Conservation (phyloP, 2,329 filamentous ascomycete genomes). For the Fusarium compactum region DNA sequence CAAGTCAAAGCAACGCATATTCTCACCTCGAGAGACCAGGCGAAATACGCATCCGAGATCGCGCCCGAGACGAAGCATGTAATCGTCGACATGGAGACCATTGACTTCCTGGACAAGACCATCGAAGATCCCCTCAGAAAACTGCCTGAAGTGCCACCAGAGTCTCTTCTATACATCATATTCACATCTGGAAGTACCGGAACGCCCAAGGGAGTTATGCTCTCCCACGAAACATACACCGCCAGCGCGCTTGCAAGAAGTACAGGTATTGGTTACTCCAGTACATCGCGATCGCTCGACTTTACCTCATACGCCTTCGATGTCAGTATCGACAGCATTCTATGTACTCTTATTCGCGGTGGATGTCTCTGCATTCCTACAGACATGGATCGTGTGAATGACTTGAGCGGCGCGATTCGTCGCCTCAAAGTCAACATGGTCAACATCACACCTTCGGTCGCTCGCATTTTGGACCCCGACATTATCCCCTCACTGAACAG, state of each 20-base stretch:
- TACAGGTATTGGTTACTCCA: slow-evolving; percentile 55
- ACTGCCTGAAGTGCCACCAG: slow-evolving; percentile 57
- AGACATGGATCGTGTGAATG: slow-evolving; percentile 65
- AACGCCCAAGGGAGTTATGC: slow-evolving; percentile 71
- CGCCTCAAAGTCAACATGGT: slow-evolving; percentile 61
- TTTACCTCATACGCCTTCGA: slow-evolving; percentile 67
- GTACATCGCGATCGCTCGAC: slow-evolving; percentile 58
- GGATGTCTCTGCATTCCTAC: slow-evolving; percentile 67
- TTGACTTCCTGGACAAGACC: slow-evolving; percentile 31
- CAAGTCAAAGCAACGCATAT: slow-evolving; percentile 40
- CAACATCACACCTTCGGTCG: slow-evolving; percentile 63
- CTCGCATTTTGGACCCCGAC: slow-evolving; percentile 59
- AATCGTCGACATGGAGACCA: slow-evolving; percentile 27
- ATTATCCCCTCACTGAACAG: slow-evolving; percentile 61
- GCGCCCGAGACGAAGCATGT: slow-evolving; percentile 37
- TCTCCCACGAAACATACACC: slow-evolving; percentile 61
- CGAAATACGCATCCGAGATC: slow-evolving; percentile 30
- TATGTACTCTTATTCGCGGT: slow-evolving; percentile 63
- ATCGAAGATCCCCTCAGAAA: slow-evolving; percentile 26
- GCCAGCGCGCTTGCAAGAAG: slow-evolving; percentile 51
- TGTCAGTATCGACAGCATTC: slow-evolving; percentile 66
- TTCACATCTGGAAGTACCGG: slow-evolving; percentile 76
- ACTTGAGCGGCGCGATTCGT: slow-evolving; percentile 59
- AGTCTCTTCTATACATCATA: slow-evolving; percentile 65
- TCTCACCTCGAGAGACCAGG: slow-evolving; percentile 38